A percentile compares a stretch with the other conserved stretches of the same genome.
Evolutionary conservation across 768 basidiomycete species (phyloP).

Genomic region (Tephrocybe sp.): DNA sequence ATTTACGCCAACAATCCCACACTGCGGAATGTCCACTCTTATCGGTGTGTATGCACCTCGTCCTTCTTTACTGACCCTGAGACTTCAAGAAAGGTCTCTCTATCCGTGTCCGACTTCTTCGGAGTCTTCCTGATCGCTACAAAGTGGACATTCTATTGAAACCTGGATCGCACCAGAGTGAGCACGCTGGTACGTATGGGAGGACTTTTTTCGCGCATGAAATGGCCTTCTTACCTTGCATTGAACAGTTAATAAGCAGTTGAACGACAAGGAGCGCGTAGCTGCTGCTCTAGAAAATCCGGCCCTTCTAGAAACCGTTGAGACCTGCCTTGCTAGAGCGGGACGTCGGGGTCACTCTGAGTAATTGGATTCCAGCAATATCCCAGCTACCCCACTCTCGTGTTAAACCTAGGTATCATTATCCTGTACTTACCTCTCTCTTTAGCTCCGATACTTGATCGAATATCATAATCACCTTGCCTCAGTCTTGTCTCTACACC

Average conservation of each 20-base stretch:
- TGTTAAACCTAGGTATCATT: no score
- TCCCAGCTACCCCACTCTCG: no score
- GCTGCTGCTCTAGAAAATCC: constrained; percentile 96
- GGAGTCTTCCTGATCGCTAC: constrained; percentile 89
- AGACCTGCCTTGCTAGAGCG: constrained; percentile 52
- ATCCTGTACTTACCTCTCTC: no score
- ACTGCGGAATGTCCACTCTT: constrained; percentile 96
- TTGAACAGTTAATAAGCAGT: constrained; percentile 87
- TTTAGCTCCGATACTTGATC: no score
- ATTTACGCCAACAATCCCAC: constrained; percentile 97
- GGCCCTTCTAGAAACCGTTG: constrained; percentile 81
- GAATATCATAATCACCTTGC: no score
- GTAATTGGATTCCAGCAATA: constrained; percentile 12
- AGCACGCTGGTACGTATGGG: constrained; percentile 67
- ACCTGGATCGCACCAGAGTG: constrained; percentile 95
- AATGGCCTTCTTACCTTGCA: not conserved
- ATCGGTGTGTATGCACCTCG: constrained; percentile 62
- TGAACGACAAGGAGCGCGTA: constrained; percentile 98
- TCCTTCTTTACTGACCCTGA: constrained; percentile 7
- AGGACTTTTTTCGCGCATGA: not conserved
- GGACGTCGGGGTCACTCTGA: constrained; percentile 28
- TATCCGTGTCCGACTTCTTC: constrained; percentile 88
- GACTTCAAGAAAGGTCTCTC: constrained; percentile 66
- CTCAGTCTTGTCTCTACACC: no score
- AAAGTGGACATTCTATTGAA: constrained; percentile 93